Base-by-base conservation (phyloP, 768 basidiomycete genomes). In the Suillus paluster region DNA sequence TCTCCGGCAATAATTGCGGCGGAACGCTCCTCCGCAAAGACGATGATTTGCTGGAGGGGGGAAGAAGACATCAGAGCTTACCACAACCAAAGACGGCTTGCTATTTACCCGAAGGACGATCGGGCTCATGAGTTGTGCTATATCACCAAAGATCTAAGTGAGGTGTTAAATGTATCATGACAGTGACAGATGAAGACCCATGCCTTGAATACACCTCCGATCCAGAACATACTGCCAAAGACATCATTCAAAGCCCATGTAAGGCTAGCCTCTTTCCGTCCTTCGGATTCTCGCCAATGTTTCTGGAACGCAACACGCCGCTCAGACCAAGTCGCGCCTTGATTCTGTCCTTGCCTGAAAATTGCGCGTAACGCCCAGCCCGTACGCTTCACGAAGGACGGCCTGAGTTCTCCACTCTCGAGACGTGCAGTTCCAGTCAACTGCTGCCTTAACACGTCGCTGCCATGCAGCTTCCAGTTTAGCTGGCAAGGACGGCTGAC, bases 201-300 rank as follows among this genome's bases (percentile, higher is more conserved):
- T 38, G 84, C 83, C 79, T 88, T 89, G 76, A 84, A 83, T 36
- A 76, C 67, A 17, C 88, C 89, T 4, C 84, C 88, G 42, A 76
- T 73, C 89, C 89, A 91, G 73, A 89, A 89, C 30, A 80, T 75
- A 45, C 71, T 71, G 11, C 83, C 84, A 60, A 90, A 77, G 7
- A 83, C 80, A 67, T 87, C 87, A 66, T 88, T 88, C 56, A 90
- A 67, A 11, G 86, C 84, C 79, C 83, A 83, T 4, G 81, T 80
- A 14, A 89, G 72, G 65, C 86, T 88, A 0, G 87, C 73, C 17
- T 80, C 63, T 63, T 79, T 81, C 45, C 70, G 72, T 9, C 82
- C 85, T 34, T 77, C 79, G 1, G 71, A 70, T 30, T 78, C 74
- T 53, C 79, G 75, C 86, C 86, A 87, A 6, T 67, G 66, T 17